Evolutionary conservation across 371 early-diverging fungal genomes (phyloP).

Genomic region (Actinomucor elegans): DNA sequence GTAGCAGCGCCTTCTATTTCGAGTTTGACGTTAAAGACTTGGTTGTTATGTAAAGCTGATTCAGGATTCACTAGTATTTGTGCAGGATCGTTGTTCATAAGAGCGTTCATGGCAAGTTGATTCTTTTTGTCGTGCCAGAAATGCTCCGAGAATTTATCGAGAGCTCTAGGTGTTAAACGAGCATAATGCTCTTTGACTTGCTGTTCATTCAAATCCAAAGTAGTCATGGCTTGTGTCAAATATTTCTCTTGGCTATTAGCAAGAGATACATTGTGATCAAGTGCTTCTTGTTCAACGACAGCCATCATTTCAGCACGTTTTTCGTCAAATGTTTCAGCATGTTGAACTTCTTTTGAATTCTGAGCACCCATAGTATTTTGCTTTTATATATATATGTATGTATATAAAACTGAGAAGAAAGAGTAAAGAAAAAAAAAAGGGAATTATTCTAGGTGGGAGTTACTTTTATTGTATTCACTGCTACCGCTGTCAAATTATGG

Average conservation of each 20-base stretch:
- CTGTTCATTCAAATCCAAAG: slow-evolving; percentile 3
- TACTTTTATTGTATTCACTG: too few relatives aligned
- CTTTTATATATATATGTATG: too few relatives aligned
- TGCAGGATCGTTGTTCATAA: slow-evolving; percentile 56
- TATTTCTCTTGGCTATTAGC: background rate
- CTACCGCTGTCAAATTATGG: too few relatives aligned
- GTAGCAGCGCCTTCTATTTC: slow-evolving; percentile 66
- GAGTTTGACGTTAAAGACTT: slow-evolving; percentile 63
- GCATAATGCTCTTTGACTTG: slow-evolving; percentile 22
- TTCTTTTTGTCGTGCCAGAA: slow-evolving; percentile 70
- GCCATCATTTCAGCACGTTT: slow-evolving; percentile 17
- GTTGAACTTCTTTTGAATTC: background rate
- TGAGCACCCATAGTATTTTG: slow-evolving; percentile 14
- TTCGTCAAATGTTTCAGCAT: slow-evolving; percentile 12
- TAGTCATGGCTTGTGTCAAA: slow-evolving; percentile 4
- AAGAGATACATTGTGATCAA: background rate
- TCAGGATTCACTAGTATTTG: slow-evolving; percentile 61
- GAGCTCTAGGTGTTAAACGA: slow-evolving; percentile 23
- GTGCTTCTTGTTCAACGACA: slow-evolving; percentile 4
- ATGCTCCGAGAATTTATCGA: slow-evolving; percentile 37
- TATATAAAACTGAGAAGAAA: too few relatives aligned
- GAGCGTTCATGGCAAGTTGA: slow-evolving; percentile 63
- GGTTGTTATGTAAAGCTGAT: slow-evolving; percentile 34
- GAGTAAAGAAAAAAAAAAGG: background rate
- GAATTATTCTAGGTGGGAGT: too few relatives aligned